Percentiles rank a stretch among this genome's conserved stretches.
Evolutionary conservation across 768 basidiomycete genomes (phyloP).

Genomic region (Termitomyces titanicus): DNA sequence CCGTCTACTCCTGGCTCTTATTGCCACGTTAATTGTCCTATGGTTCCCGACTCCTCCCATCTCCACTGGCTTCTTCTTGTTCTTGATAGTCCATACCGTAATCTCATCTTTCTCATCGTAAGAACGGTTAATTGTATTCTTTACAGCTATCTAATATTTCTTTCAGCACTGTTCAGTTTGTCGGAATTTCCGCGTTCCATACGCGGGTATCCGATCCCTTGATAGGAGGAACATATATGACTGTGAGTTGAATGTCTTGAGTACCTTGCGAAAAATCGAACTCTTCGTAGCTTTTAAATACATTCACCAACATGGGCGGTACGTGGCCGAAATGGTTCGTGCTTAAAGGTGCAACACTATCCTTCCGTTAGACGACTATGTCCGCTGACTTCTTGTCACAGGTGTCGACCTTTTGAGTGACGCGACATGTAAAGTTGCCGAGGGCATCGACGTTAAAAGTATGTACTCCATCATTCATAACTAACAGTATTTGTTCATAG

Average conservation of each 20-base stretch:
- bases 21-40: conserved; percentile 75
- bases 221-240: conserved; percentile 99
- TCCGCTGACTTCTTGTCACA: conserved; percentile 23
- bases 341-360: conserved; percentile 60
- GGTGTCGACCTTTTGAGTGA: conserved; percentile 87
- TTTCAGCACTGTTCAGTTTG: conserved; percentile 93
- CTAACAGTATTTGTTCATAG: background rate
- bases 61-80: conserved; percentile 70
- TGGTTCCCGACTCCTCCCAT: conserved; percentile 82
- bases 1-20: conserved; percentile 66
- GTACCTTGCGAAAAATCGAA: background rate
- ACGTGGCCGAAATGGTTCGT: conserved; percentile 98
- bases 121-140: conserved; percentile 22
- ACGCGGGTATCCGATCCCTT: conserved; percentile 93
- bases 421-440: conserved; percentile 76
- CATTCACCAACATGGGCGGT: conserved; percentile 93
- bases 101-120: conserved; percentile 82
- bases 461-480: conserved; percentile 5
- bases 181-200: conserved; percentile 98
- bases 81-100: conserved; percentile 80
- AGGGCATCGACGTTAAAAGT: conserved; percentile 58
- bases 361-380: background rate
- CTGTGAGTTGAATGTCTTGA: conserved; percentile 47
- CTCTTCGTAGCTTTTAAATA: conserved; percentile 75
- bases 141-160: background rate